These are phyloP conservation scores for Ascochyta koolunga DNA, from an alignment of 2,329 filamentous ascomycete species.

Conservation along the genomic window DNA sequence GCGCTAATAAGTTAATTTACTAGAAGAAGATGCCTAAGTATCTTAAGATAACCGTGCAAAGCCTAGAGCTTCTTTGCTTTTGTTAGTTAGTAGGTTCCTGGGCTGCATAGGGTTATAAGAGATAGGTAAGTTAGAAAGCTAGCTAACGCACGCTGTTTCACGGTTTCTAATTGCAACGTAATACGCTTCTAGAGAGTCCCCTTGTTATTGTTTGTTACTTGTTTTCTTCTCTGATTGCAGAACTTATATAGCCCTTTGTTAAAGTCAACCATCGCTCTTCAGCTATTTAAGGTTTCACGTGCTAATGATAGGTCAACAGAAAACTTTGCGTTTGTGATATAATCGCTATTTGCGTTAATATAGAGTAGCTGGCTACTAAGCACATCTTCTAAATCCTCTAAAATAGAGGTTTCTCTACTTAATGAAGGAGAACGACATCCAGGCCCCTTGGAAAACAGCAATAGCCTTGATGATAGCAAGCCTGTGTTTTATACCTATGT, in stretches of 20 bases:
- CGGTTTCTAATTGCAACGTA: conserved; percentile 40
- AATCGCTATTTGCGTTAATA: conserved; percentile 17
- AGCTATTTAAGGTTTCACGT: background rate
- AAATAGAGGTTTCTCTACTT: conserved; percentile 40
- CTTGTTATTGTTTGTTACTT: conserved; percentile 30
- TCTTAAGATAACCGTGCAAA: conserved; percentile 35
- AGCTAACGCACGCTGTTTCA: conserved; percentile 40
- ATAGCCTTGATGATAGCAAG: conserved; percentile 36
- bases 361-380: conserved; percentile 17
- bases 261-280: conserved; percentile 34
- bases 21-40: conserved; percentile 36
- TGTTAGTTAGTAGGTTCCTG: conserved; percentile 46
- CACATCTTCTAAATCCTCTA: conserved; percentile 28
- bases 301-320: conserved; percentile 45
- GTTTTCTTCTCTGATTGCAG: conserved; percentile 2
- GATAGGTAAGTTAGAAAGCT: conserved; percentile 40
- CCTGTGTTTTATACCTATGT: conserved; percentile 31
- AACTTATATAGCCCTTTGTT: conserved; percentile 49
- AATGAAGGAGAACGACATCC: conserved; percentile 37
- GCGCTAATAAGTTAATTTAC: conserved; percentile 27
- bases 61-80: conserved; percentile 42
- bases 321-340: conserved; percentile 34
- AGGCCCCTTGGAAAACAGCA: conserved; percentile 37
- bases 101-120: conserved; percentile 44
- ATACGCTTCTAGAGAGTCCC: conserved; percentile 38